Base-by-base conservation (phyloP, 441 rosid genomes). In the Theobroma grandiflorum region DNA sequence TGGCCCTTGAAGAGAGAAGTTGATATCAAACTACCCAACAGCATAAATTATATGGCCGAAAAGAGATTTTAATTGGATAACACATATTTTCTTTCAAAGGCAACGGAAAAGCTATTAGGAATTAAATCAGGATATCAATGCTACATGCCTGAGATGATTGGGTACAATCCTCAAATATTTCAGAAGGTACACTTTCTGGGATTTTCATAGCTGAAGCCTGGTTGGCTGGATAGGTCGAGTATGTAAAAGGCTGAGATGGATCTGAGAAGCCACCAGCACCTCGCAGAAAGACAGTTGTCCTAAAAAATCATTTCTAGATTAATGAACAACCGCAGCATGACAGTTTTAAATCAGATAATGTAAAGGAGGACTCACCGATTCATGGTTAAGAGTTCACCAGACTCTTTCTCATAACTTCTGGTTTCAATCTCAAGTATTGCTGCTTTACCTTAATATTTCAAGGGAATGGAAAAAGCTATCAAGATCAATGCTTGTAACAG, bases 261-360 rank as follows among this genome's bases (percentile, higher is more conserved):
- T 88, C 87, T 75, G 99, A 96, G 87, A 93, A 96, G 84, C 99
- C 97, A 66, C 98, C 96, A 66, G 97, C 98, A 71, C 98, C 98
- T 18, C 96, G 88, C 67, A 92, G 86, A 83, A 66, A 93, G 9
- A 20, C 80, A 79, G 93, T 95, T 74, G 82, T n/a, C 83, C 99
- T 97, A 89, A 77, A 75, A 66, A 87, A 55, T 15, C 79, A 72
- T 75, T 78, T 81, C 33, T 70, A 55, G 37, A 55, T 73, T 74
- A 71, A 71, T 43, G 67, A 9, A 83, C 78, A 9, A 83, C 78
- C 37, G 63, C 18, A 52, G 38, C 72, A 82, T 47, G 42, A 6
- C 1, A 64, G 35, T 49, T 37, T 31, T 15, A 71, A 50, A 83
- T 75, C 18, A 71, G 71, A 75, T 53, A 50, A 26, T 73, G 78